Evolutionary conservation across 495 filamentous ascomycete genomes (phyloP).

Genomic region (Ascodesmis nigricans): DNA sequence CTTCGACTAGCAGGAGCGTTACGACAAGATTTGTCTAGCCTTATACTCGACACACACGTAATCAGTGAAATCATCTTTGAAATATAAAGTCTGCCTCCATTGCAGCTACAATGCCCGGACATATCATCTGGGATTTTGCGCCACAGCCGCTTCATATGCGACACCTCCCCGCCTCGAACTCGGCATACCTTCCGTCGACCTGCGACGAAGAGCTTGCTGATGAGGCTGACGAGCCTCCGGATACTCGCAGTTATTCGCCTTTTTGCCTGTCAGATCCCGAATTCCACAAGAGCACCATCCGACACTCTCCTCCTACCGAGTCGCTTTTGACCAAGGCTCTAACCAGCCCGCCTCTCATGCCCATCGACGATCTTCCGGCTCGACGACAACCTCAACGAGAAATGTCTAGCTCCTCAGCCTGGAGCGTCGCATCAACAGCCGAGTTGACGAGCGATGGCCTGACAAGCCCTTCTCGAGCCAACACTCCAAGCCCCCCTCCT

Average conservation of each 20-base stretch:
- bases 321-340: conserved; percentile 66
- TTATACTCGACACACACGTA: too few relatives aligned
- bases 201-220: conserved; percentile 21
- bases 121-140: too few relatives aligned
- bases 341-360: conserved; percentile 34
- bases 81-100: too few relatives aligned
- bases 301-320: conserved; percentile 23
- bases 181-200: conserved; percentile 17
- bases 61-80: too few relatives aligned
- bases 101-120: too few relatives aligned
- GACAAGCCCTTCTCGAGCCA: conserved; percentile 75
- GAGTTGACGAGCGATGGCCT: conserved; percentile 81
- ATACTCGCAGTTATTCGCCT: conserved; percentile 3
- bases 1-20: too few relatives aligned
- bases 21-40: too few relatives aligned
- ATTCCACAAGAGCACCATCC: conserved; percentile 12
- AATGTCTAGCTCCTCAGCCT: conserved; percentile 32
- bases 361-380: conserved; percentile 20
- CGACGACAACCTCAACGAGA: conserved; percentile 21
- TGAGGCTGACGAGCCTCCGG: conserved; percentile 21
- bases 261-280: conserved; percentile 5
- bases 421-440: conserved; percentile 55
- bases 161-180: conserved; percentile 18
- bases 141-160: conserved; percentile 18
- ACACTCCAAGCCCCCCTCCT: conserved; percentile 69